These are phyloP conservation scores for Vaucheria bursata DNA, from an alignment of 352 stramenopile genomes.

Conservation along the genomic window DNA sequence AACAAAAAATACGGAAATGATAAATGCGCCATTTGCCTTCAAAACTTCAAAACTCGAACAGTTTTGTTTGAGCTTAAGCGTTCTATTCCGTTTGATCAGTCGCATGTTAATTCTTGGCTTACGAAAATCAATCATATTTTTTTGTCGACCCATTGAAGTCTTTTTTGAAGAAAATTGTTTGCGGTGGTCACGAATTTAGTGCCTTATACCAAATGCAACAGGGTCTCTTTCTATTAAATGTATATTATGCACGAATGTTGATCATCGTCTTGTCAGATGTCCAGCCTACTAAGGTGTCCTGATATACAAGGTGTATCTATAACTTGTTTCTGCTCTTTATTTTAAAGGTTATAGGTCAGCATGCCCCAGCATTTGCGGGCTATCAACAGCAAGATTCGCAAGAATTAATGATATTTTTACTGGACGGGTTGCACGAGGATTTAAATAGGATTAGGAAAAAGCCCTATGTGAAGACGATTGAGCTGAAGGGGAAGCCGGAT, in stretches of 20 bases:
- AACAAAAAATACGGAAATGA: too few species aligned
- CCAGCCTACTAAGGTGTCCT: not conserved
- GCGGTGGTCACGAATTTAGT: too few species aligned
- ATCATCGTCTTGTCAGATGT: not conserved
- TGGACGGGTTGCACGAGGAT: constrained; percentile 96
- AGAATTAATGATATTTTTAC: constrained; percentile 84
- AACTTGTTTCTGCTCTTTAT: not conserved
- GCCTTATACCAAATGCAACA: not conserved
- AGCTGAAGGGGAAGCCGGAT: constrained; percentile 36
- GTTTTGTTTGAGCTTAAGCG: too few species aligned
- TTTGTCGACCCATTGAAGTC: too few species aligned
- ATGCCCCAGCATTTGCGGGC: constrained; percentile 91
- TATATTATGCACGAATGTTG: not conserved
- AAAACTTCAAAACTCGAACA: too few species aligned
- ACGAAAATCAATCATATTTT: too few species aligned
- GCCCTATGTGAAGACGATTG: constrained; percentile 59
- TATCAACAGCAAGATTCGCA: constrained; percentile 96
- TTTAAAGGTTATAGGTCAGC: constrained; percentile 70
- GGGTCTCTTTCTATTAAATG: not conserved
- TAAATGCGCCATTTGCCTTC: too few species aligned
- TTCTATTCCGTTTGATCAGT: too few species aligned
- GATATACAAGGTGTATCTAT: not conserved
- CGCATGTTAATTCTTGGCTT: too few species aligned
- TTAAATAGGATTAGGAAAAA: constrained; percentile 85
- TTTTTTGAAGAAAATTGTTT: too few species aligned